Conservation (phyloP, 2,329 filamentous ascomycete species). For the Penicillium sp. region DNA sequence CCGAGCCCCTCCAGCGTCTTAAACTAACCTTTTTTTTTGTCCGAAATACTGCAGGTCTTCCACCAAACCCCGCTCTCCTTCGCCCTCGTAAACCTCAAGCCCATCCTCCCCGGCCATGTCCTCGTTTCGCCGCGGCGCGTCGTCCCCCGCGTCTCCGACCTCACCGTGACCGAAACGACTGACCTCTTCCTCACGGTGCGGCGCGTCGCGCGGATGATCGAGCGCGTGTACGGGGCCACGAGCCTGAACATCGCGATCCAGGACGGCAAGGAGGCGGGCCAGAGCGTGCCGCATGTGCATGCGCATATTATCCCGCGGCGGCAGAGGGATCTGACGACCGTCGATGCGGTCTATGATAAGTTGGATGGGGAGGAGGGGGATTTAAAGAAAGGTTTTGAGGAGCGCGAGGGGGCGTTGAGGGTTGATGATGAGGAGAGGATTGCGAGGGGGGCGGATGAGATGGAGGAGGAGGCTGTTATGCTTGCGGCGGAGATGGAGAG, state of each 20-base stretch:
- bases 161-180: conserved; percentile 71
- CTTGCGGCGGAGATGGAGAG: conserved; percentile 43
- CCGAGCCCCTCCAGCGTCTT: neutral
- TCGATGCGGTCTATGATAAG: conserved; percentile 79
- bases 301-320: conserved; percentile 84
- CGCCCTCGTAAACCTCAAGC: conserved; percentile 93
- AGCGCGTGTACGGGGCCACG: conserved; percentile 65
- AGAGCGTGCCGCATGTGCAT: conserved; percentile 93
- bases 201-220: conserved; percentile 76
- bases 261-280: conserved; percentile 85
- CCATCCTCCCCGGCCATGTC: conserved; percentile 89
- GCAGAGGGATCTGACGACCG: conserved; percentile 62
- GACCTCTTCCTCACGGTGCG: conserved; percentile 91
- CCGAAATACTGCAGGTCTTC: conserved; percentile 70
- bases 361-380: conserved; percentile 87
- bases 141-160: conserved; percentile 75
- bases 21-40: neutral
- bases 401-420: conserved; percentile 60
- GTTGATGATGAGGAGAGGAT: conserved; percentile 60
- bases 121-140: conserved; percentile 77
- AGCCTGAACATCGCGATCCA: conserved; percentile 95
- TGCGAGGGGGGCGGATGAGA: conserved; percentile 52
- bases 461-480: conserved; percentile 49
- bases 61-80: conserved; percentile 78
- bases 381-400: conserved; percentile 68